Evolutionary conservation across 768 basidiomycete genomes (phyloP), one percentile per base, ranked within the genome.

Genomic region (Sarcodon aspratus): DNA sequence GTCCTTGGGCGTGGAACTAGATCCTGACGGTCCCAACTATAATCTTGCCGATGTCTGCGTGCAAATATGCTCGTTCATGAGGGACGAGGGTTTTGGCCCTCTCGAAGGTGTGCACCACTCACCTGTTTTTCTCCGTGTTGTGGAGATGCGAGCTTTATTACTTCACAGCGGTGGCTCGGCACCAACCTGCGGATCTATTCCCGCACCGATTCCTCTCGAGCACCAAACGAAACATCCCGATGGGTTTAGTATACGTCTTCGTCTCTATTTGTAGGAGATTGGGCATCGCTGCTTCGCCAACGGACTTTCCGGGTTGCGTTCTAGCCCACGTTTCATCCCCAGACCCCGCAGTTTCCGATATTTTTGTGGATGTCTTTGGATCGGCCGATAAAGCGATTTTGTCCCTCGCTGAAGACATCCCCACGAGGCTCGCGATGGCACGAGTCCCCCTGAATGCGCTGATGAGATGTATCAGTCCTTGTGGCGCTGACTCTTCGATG

Each of bases 171-270:
- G 38, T 57, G n/a, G 57, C 56, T 11, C 78, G 74, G 54, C 62
- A 68, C 47, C 53, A 67, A 33, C 63, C 78, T n/a, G 57, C 66
- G 45, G 75, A 78, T 51, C 72, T 74, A 44, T 81, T 80, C 52
- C 80, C 82, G 13, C 80, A 82, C 53, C 58, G 64, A 48, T 79
- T 81, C 55, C 67, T 84, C 17, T 66, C 65, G 1, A 45, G 44
- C 2, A 63, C 73, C 55, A 76, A 68, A 49, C 60, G 61, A 18
- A 73, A 78, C 0, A 70, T 83, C 40, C 80, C 81, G 0, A 73
- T 84, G 44, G 78, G 78, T 9, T 64, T 83, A 38, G 73, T 74
- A 36, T 78, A 76, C 60, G 57, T 80, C 18, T 84, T 80, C 51
- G 69, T 76, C 10, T 69, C 72, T 13, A 61, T 84, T 40, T 71